These are phyloP conservation scores for Pilasporangium apinafurcum DNA, from an alignment of 352 stramenopile genomes.

Conservation along the genomic window DNA sequence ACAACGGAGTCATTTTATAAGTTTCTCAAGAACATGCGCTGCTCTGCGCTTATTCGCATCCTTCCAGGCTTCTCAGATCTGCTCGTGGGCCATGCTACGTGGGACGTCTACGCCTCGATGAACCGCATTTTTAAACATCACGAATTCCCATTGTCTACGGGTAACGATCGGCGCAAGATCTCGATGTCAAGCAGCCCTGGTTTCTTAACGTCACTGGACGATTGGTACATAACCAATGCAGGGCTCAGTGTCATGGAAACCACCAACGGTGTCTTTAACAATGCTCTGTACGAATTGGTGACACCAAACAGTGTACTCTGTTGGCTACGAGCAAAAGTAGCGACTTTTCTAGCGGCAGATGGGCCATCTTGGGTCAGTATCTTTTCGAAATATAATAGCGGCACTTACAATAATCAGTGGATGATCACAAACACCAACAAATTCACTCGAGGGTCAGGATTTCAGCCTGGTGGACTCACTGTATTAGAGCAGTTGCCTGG, in stretches of 20 bases:
- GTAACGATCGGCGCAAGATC: slow-evolving; percentile 20
- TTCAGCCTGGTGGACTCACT: slow-evolving; percentile 37
- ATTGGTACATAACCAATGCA: slow-evolving; percentile 70
- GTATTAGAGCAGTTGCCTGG: slow-evolving; percentile 74
- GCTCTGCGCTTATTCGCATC: slow-evolving; percentile 68
- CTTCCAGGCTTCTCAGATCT: slow-evolving; percentile 49
- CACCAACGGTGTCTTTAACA: slow-evolving; percentile 59
- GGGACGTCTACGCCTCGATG: slow-evolving; percentile 67
- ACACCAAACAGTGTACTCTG: slow-evolving; percentile 41
- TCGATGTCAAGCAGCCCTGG: slow-evolving; percentile 76
- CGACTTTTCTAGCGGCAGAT: slow-evolving; percentile 35
- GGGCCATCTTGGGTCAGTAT: slow-evolving; percentile 36
- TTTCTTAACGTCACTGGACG: slow-evolving; percentile 70
- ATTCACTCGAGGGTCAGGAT: slow-evolving; percentile 31
- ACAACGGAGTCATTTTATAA: slow-evolving; percentile 25
- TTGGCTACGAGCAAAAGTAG: slow-evolving; percentile 58
- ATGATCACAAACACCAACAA: slow-evolving; percentile 69
- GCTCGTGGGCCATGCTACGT: slow-evolving; percentile 64
- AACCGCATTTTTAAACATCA: slow-evolving; percentile 81
- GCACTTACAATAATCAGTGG: slow-evolving; percentile 86
- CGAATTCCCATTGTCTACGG: slow-evolving; percentile 31
- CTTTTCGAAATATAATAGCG: slow-evolving; percentile 58
- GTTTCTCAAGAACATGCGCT: slow-evolving; percentile 56
- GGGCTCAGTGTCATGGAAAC: slow-evolving; percentile 61
- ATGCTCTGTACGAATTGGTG: slow-evolving; percentile 39